Evolutionary conservation across 2,329 filamentous ascomycete species (phyloP).

Genomic region (Alternaria longipes): DNA sequence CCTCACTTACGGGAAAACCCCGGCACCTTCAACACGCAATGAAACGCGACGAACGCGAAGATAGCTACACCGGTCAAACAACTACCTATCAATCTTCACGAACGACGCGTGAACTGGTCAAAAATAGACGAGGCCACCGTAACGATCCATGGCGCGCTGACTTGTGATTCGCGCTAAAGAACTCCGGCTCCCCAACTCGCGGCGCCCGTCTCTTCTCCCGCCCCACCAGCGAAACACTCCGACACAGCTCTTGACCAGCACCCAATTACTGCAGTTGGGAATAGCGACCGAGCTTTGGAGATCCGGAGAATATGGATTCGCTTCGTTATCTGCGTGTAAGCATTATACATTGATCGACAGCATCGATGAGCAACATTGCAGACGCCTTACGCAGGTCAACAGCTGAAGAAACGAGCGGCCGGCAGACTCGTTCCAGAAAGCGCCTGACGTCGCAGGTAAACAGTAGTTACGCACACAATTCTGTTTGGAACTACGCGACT

Average conservation of each 20-base stretch:
- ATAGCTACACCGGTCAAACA: slow-evolving; percentile 10
- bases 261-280: neutral
- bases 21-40: neutral
- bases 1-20: slow-evolving; percentile 5
- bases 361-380: slow-evolving; percentile 2
- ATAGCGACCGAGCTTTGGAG: neutral
- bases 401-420: neutral
- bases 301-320: neutral
- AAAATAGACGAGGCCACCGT: slow-evolving; percentile 19
- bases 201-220: slow-evolving; percentile 7
- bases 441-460: neutral
- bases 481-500: slow-evolving; percentile 2
- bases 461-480: neutral
- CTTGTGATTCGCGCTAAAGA: slow-evolving; percentile 4
- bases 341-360: neutral
- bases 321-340: neutral
- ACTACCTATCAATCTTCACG: slow-evolving; percentile 10
- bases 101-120: slow-evolving; percentile 9
- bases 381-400: neutral
- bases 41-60: slow-evolving; percentile 20
- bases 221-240: slow-evolving; percentile 14
- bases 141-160: neutral
- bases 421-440: neutral
- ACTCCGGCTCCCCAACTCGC: slow-evolving; percentile 13
- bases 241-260: neutral